phyloP scores from a whole-genome alignment of 768 basidiomycete species.

The Podaxis carcinomalis region DNA sequence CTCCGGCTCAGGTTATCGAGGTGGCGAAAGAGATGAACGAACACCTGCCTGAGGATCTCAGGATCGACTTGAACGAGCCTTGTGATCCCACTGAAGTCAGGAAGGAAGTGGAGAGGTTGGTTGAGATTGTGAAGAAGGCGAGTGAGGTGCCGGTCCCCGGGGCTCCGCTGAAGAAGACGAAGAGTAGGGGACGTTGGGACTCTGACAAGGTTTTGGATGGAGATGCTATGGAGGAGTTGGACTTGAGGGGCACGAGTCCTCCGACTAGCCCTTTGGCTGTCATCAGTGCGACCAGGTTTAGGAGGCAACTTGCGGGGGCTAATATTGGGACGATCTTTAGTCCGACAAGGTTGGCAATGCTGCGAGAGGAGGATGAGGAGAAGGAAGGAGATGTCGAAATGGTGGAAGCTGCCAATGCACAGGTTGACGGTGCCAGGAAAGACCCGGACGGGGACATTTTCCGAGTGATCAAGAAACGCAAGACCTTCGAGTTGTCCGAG shows the following conservation, averaged over 20 bases:
- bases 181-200: slow-evolving; percentile 15
- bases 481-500: slow-evolving; percentile 9
- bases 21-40: slow-evolving; percentile 55
- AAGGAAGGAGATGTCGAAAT: slow-evolving; percentile 4
- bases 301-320: slow-evolving; percentile 13
- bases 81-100: slow-evolving; percentile 41
- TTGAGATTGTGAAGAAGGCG: slow-evolving; percentile 41
- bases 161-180: slow-evolving; percentile 31
- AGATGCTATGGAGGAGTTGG: slow-evolving; percentile 8
- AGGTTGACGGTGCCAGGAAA: slow-evolving; percentile 19
- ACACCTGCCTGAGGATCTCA: slow-evolving; percentile 47
- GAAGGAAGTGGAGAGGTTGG: slow-evolving; percentile 52
- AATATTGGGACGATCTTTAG: slow-evolving; percentile 18
- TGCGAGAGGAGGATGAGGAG: slow-evolving; percentile 28
- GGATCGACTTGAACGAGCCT: slow-evolving; percentile 35
- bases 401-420: slow-evolving; percentile 14
- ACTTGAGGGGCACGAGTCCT: slow-evolving; percentile 22
- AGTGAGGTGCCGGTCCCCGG: slow-evolving; percentile 24
- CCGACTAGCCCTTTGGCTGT: slow-evolving; percentile 33
- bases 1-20: slow-evolving; percentile 43
- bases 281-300: slow-evolving; percentile 16
- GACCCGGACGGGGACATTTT: slow-evolving; percentile 17
- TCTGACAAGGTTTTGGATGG: slow-evolving; percentile 5
- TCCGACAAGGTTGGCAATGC: slow-evolving; percentile 18
- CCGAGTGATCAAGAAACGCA: slow-evolving; percentile 20